Evolutionary conservation across 768 basidiomycete species (phyloP), one percentile per base, ranked within the genome.

Genomic region (Amylocystis lapponica): DNA sequence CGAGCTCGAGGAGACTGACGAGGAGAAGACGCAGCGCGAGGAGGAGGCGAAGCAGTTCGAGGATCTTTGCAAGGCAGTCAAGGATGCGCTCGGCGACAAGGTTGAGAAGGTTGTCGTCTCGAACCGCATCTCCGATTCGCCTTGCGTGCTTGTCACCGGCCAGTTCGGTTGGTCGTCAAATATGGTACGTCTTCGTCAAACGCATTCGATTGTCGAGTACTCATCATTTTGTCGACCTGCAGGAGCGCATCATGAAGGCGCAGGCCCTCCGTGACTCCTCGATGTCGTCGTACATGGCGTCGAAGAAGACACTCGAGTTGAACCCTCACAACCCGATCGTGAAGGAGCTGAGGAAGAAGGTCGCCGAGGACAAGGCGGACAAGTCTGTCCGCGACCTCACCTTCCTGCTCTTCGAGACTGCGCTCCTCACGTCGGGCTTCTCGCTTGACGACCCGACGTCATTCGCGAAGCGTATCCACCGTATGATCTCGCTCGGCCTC

Each of bases 101-200:
- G 94, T 99, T 51, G 96, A 99, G 79, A 99, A 99, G 78, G 95
- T 99, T 19, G 79, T 95, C 50, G 75, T 97, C 54, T 98, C 95
- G 35, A 97, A 95, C 81, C 91, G 95, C 68, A 95, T 99, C 72
- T 76, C 81, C 56, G 92, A 95, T 68, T 96, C 93, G 16, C 94
- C 93, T 48, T 97, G 86, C 65, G 95, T 96, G 34, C 83, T 95
- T 58, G 93, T 97, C 61, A 98, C 96, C 47, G 95, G 95, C 45
- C 94, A 97, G 66, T 99, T 97, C 69, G 96, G 95, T 43, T 99
- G 95, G 95, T 96, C 92, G 21, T 93, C 94, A 43, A 97, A 97
- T 78, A 98, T 98, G 95, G n/a, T n/a, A n/a, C n/a, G n/a, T n/a
- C n/a, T n/a, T n/a, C n/a, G n/a, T n/a, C 86, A 1, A 21, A 6